Percentiles rank a stretch among this genome's conserved stretches.
phyloP scores from a whole-genome alignment of 2,329 filamentous ascomycete species.

The Penicillium sclerotigenum region DNA sequence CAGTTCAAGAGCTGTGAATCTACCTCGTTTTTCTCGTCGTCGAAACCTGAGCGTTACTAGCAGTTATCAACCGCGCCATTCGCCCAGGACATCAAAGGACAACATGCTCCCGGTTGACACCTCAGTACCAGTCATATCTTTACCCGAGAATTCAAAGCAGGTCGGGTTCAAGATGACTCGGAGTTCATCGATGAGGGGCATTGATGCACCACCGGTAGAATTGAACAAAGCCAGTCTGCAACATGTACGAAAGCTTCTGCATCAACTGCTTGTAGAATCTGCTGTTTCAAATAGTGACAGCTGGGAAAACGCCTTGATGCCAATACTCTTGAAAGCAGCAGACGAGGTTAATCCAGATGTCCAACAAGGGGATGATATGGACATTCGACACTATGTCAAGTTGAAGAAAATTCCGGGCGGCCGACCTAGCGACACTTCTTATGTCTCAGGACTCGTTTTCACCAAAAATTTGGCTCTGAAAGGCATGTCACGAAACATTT shows the following conservation, averaged over 20 bases:
- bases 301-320: conserved; percentile 88
- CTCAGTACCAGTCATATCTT: conserved; percentile 41
- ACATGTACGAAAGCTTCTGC: conserved; percentile 81
- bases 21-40: conserved; percentile 63
- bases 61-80: conserved; percentile 65
- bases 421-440: conserved; percentile 85
- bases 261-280: conserved; percentile 76
- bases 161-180: conserved; percentile 59
- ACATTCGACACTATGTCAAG: conserved; percentile 96
- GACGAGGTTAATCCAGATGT: conserved; percentile 95
- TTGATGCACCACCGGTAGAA: conserved; percentile 71
- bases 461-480: conserved; percentile 96
- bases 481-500: conserved; percentile 86
- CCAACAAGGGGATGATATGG: conserved; percentile 87
- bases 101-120: conserved; percentile 44
- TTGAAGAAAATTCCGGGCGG: conserved; percentile 94
- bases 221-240: conserved; percentile 82
- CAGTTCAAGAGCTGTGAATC: conserved; percentile 57
- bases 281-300: conserved; percentile 67
- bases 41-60: conserved; percentile 84
- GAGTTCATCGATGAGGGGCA: conserved; percentile 78
- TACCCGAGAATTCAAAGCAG: conserved; percentile 33
- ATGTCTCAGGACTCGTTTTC: conserved; percentile 94
- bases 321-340: conserved; percentile 84
- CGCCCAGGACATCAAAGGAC: conserved; percentile 65